Evolutionary conservation across 1,139 yeast species (phyloP).

Genomic region (Candida freyschussii): DNA sequence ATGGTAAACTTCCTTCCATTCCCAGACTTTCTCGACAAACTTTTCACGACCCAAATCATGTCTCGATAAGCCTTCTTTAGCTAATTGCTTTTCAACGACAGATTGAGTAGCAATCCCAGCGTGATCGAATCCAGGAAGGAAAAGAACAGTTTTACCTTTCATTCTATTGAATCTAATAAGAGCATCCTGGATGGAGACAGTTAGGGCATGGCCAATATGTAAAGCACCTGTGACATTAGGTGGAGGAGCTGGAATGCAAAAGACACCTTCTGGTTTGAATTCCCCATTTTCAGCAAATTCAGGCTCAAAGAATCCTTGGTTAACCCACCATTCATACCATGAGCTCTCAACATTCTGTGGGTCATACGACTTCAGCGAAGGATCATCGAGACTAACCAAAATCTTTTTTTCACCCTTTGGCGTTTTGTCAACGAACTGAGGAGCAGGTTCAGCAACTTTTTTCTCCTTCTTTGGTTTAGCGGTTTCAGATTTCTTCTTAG

Average conservation of each 20-base stretch:
- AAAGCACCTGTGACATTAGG: slow-evolving; percentile 98
- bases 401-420: slow-evolving; percentile 87
- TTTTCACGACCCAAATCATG: slow-evolving; percentile 94
- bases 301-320: slow-evolving; percentile 84
- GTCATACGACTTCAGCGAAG: slow-evolving; percentile 88
- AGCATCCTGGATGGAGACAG: slow-evolving; percentile 92
- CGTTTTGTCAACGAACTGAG: slow-evolving; percentile 80
- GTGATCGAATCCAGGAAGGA: slow-evolving; percentile 96
- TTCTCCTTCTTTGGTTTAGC: slow-evolving; percentile 67
- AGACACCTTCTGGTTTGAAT: slow-evolving; percentile 74
- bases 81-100: slow-evolving; percentile 92
- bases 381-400: slow-evolving; percentile 80
- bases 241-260: slow-evolving; percentile 96
- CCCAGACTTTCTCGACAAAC: slow-evolving; percentile 88
- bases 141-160: slow-evolving; percentile 93
- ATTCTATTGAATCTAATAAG: slow-evolving; percentile 91
- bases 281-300: slow-evolving; percentile 73
- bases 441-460: slow-evolving; percentile 68
- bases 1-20: slow-evolving; percentile 97
- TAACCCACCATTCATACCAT: slow-evolving; percentile 98
- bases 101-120: slow-evolving; percentile 99
- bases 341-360: slow-evolving; percentile 93
- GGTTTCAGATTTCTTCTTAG: slow-evolving; percentile 31
- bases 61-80: slow-evolving; percentile 81
- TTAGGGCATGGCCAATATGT: slow-evolving; percentile 97